Evolutionary conservation across 495 filamentous ascomycete species (phyloP).

Genomic region (Aspergillus affinis): DNA sequence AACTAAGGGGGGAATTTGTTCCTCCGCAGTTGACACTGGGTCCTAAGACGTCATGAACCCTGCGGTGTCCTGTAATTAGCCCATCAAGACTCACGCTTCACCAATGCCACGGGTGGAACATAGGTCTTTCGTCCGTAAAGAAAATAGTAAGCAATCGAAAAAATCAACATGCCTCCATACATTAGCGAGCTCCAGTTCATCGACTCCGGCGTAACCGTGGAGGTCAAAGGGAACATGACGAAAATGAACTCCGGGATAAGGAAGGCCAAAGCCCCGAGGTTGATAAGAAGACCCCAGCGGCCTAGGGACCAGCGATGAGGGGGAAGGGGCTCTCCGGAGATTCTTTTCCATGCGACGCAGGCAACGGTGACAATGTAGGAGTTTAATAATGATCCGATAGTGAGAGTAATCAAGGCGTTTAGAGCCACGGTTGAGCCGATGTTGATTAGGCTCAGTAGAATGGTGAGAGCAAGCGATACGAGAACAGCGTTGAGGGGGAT

Average conservation of each 20-base stretch:
- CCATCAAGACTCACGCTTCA: slow-evolving; percentile 33
- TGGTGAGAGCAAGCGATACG: slow-evolving; percentile 44
- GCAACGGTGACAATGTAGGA: slow-evolving; percentile 53
- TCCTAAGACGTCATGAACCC: too few species aligned
- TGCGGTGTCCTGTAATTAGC: too few species aligned
- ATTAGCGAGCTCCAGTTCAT: slow-evolving; percentile 55
- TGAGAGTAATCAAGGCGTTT: slow-evolving; percentile 47
- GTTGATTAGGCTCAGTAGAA: slow-evolving; percentile 53
- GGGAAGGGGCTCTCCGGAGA: slow-evolving; percentile 41
- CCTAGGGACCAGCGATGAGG: slow-evolving; percentile 51
- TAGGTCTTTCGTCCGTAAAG: slow-evolving; percentile 43
- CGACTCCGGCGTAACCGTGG: slow-evolving; percentile 36
- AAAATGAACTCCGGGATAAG: slow-evolving; percentile 52
- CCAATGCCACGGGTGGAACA: slow-evolving; percentile 41
- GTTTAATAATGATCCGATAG: slow-evolving; percentile 38
- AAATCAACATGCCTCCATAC: slow-evolving; percentile 44
- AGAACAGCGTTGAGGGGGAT: slow-evolving; percentile 54
- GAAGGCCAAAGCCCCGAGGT: slow-evolving; percentile 40
- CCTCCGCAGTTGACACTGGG: too few species aligned
- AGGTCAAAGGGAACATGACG: slow-evolving; percentile 50
- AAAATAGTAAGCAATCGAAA: slow-evolving; percentile 49
- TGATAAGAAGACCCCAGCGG: slow-evolving; percentile 46
- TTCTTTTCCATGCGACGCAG: slow-evolving; percentile 46
- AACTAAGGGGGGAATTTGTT: too few species aligned
- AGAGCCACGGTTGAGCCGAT: slow-evolving; percentile 52